phyloP scores from a whole-genome alignment of 1,284 basidiomycete species.

The Ustanciosporium gigantosporum region DNA sequence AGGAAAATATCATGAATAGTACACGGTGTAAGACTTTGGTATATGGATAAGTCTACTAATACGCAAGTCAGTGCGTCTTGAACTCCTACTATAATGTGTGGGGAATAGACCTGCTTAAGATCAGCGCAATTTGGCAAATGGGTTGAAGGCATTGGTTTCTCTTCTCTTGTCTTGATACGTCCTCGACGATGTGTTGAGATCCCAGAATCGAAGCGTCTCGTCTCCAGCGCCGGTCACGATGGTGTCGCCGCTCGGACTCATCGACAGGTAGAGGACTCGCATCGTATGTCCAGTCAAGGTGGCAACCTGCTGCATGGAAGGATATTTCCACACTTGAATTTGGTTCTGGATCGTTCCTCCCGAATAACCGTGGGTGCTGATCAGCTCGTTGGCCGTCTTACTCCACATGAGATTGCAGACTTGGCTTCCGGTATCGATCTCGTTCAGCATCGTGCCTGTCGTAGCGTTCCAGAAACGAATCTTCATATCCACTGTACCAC shows the following conservation, averaged over 20 bases:
- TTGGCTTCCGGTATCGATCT: slow-evolving; percentile 58
- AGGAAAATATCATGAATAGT: no score
- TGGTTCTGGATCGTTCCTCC: slow-evolving; percentile 93
- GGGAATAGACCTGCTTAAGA: no score
- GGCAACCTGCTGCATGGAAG: slow-evolving; percentile 72
- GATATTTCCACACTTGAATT: slow-evolving; percentile 97
- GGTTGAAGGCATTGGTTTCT: slow-evolving; percentile 45
- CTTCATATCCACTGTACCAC: slow-evolving; percentile 93
- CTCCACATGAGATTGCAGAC: slow-evolving; percentile 98
- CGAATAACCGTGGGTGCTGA: slow-evolving; percentile 96
- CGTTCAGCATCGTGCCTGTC: slow-evolving; percentile 75
- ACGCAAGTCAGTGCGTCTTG: no score
- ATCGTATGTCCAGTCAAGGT: slow-evolving; percentile 90
- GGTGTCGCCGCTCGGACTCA: slow-evolving; percentile 94
- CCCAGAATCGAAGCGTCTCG: slow-evolving; percentile 91
- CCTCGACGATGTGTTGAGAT: slow-evolving; percentile 52
- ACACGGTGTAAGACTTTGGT: no score
- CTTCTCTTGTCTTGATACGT: slow-evolving; percentile 34
- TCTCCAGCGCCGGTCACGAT: slow-evolving; percentile 98
- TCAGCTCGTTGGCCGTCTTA: slow-evolving; percentile 86
- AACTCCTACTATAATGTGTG: no score
- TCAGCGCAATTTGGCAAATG: slow-evolving; percentile 56
- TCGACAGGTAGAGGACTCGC: slow-evolving; percentile 86
- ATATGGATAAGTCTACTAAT: no score
- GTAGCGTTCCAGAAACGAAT: slow-evolving; percentile 96